Conservation (phyloP, 371 early-diverging fungal genomes). For the Blakeslea trispora region DNA sequence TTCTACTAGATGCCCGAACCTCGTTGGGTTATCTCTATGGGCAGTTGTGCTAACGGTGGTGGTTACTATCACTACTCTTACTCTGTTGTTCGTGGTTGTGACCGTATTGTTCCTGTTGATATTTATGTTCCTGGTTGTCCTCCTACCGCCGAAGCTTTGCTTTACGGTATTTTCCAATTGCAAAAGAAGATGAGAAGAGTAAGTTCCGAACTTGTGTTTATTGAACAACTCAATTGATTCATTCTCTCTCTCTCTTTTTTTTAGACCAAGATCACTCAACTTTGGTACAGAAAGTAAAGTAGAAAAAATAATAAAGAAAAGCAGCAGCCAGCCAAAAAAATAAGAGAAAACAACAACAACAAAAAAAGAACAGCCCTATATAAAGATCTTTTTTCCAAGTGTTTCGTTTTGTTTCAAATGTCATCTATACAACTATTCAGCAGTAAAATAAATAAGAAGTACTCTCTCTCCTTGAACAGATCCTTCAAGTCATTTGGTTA, state of each 20-base stretch:
- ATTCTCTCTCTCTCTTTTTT: constrained; percentile 5
- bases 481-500: no score
- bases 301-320: constrained; percentile 8
- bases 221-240: background rate
- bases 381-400: no score
- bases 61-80: constrained; percentile 99
- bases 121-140: constrained; percentile 99
- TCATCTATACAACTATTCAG: no score
- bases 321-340: background rate
- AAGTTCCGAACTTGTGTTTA: constrained; percentile 20
- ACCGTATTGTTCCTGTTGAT: constrained; percentile 95
- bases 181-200: constrained; percentile 95
- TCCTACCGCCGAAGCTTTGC: constrained; percentile 94
- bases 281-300: constrained; percentile 63
- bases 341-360: background rate
- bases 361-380: background rate
- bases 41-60: constrained; percentile 98
- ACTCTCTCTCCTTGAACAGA: no score
- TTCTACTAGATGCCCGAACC: constrained; percentile 89
- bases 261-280: constrained; percentile 56
- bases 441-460: no score
- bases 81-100: constrained; percentile 94
- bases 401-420: no score
- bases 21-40: constrained; percentile 99
- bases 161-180: constrained; percentile 96